phyloP scores from a whole-genome alignment of 805 yeast species.

The Saccharomyces jurei region DNA sequence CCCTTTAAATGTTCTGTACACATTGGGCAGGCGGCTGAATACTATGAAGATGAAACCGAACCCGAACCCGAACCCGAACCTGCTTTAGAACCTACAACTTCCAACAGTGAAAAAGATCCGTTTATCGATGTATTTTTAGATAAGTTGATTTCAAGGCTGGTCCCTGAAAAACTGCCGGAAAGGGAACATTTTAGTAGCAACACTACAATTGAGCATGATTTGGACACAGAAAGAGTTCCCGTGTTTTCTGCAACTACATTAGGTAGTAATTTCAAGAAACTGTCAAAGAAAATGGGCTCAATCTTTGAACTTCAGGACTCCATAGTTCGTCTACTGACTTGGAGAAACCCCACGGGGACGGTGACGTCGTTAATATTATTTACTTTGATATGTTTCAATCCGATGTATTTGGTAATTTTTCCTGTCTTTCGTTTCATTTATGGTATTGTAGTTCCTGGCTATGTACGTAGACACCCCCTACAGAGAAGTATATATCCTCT shows the following conservation, averaged over 20 bases:
- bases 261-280: slow-evolving; percentile 47
- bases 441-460: slow-evolving; percentile 64
- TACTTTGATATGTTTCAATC: slow-evolving; percentile 63
- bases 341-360: slow-evolving; percentile 72
- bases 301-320: slow-evolving; percentile 57
- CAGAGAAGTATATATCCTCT: slow-evolving; percentile 36
- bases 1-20: background rate
- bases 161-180: slow-evolving; percentile 44
- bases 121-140: slow-evolving; percentile 54
- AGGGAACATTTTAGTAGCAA: slow-evolving; percentile 36
- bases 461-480: slow-evolving; percentile 58
- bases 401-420: slow-evolving; percentile 53
- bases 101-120: slow-evolving; percentile 30
- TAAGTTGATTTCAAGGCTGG: slow-evolving; percentile 40
- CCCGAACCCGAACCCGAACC: too few relatives aligned
- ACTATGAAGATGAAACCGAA: background rate
- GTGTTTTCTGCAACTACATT: slow-evolving; percentile 51
- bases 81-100: background rate
- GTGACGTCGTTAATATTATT: slow-evolving; percentile 49
- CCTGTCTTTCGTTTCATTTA: slow-evolving; percentile 52
- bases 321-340: slow-evolving; percentile 50
- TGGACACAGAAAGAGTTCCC: slow-evolving; percentile 27
- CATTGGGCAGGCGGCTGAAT: background rate
- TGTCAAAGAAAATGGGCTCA: slow-evolving; percentile 48
- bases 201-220: slow-evolving; percentile 18